Percentiles rank a stretch among this genome's conserved stretches.
Evolutionary conservation across 768 basidiomycete genomes (phyloP).

Genomic region (Lenzites betulinus): DNA sequence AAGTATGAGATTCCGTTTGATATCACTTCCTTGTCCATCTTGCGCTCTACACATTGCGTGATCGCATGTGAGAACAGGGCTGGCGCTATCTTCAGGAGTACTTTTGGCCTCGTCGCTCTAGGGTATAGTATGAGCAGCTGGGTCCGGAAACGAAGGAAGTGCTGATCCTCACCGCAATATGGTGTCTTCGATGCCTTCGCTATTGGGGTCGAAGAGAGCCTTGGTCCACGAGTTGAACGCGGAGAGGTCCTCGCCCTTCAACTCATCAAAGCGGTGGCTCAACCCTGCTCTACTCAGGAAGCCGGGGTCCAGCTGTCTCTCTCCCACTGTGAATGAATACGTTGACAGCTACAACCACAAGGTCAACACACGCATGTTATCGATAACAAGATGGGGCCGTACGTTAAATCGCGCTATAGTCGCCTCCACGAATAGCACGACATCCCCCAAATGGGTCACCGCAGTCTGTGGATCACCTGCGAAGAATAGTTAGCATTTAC

Average conservation of each 20-base stretch:
- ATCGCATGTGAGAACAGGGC: slow-evolving; percentile 69
- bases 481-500: neutral
- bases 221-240: slow-evolving; percentile 63
- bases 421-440: slow-evolving; percentile 76
- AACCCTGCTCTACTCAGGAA: slow-evolving; percentile 52
- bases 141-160: neutral
- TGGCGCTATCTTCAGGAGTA: slow-evolving; percentile 65
- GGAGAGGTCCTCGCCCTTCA: slow-evolving; percentile 24
- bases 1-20: slow-evolving; percentile 81
- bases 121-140: neutral
- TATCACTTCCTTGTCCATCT: slow-evolving; percentile 67
- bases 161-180: slow-evolving; percentile 42
- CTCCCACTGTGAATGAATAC: slow-evolving; percentile 47
- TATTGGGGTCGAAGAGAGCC: slow-evolving; percentile 72
- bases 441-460: slow-evolving; percentile 72
- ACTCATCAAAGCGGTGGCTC: slow-evolving; percentile 42
- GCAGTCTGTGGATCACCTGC: slow-evolving; percentile 85
- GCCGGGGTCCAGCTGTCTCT: slow-evolving; percentile 48
- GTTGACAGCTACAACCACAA: slow-evolving; percentile 47
- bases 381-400: slow-evolving; percentile 17
- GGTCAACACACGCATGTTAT: neutral
- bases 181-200: slow-evolving; percentile 83
- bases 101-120: slow-evolving; percentile 73
- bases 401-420: slow-evolving; percentile 68
- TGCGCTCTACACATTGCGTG: slow-evolving; percentile 43